phyloP scores from a whole-genome alignment of 106 monocot genomes.

The Posidonia australis region DNA sequence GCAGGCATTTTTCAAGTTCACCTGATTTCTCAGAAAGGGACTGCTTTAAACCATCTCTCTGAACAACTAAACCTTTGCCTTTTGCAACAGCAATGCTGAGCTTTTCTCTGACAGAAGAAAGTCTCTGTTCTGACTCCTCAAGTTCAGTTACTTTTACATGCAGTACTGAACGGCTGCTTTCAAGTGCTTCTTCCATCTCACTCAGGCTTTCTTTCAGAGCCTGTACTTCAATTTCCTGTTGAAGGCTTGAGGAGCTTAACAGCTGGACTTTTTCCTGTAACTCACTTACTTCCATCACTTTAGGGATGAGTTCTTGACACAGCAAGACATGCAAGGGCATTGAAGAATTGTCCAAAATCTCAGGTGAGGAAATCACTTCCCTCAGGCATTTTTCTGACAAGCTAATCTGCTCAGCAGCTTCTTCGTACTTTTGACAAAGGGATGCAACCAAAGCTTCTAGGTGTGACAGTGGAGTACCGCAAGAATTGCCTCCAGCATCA shows the following conservation, averaged over 20 bases:
- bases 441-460: conserved; percentile 51
- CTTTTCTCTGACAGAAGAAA: conserved; percentile 85
- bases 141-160: conserved; percentile 57
- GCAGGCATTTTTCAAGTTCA: conserved; percentile 69
- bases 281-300: conserved; percentile 28
- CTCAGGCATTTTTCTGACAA: conserved; percentile 40
- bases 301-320: conserved; percentile 39
- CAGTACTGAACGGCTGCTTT: conserved; percentile 35
- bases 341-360: conserved; percentile 29
- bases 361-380: conserved; percentile 22
- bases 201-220: conserved; percentile 36
- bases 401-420: conserved; percentile 39
- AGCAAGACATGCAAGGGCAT: conserved; percentile 49
- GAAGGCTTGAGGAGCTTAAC: conserved; percentile 25
- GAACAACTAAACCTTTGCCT: conserved; percentile 87
- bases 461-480: conserved; percentile 24
- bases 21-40: conserved; percentile 52
- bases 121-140: conserved; percentile 74
- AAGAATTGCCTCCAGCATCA: background rate
- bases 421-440: conserved; percentile 34
- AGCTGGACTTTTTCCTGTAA: conserved; percentile 36
- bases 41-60: conserved; percentile 83
- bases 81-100: conserved; percentile 94
- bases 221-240: conserved; percentile 56
- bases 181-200: conserved; percentile 46